Conservation (phyloP, 768 basidiomycete species). For the Russula earlei region DNA sequence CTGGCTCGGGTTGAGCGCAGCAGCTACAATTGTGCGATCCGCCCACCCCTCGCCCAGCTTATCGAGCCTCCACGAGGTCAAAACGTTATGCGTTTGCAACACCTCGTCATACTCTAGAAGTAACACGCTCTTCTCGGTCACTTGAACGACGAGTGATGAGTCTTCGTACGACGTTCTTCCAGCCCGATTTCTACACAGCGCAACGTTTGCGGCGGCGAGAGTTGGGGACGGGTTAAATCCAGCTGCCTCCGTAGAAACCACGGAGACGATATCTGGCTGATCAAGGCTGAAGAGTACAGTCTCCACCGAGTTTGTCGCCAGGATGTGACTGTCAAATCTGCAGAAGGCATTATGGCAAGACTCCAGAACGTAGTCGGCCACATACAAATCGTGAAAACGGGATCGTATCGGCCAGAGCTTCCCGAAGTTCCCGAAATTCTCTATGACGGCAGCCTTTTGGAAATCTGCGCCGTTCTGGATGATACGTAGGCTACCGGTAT, state of each 20-base stretch:
- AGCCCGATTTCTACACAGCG: constrained; percentile 23
- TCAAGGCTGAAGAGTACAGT: constrained; percentile 48
- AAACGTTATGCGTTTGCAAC: constrained; percentile 33
- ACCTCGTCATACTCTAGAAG: constrained; percentile 47
- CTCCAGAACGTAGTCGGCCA: constrained; percentile 1
- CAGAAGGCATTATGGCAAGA: background rate
- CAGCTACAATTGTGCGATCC: constrained; percentile 49
- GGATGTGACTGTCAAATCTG: constrained; percentile 46
- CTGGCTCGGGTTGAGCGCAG: constrained; percentile 61
- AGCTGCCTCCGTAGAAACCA: constrained; percentile 28
- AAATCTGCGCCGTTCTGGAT: constrained; percentile 80
- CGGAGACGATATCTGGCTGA: constrained; percentile 34
- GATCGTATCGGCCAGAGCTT: constrained; percentile 53
- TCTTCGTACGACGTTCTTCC: constrained; percentile 29
- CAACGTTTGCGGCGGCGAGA: constrained; percentile 53
- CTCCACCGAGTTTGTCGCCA: constrained; percentile 50
- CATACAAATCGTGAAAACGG: constrained; percentile 42
- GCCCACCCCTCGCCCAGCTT: constrained; percentile 20
- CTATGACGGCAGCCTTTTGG: constrained; percentile 48
- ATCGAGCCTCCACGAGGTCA: constrained; percentile 34
- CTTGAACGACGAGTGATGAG: constrained; percentile 60
- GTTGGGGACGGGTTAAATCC: constrained; percentile 50
- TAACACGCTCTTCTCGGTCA: constrained; percentile 47
- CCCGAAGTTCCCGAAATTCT: constrained; percentile 47
- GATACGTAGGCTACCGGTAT: constrained; percentile 65